These are phyloP conservation scores for Pneumocystis murina DNA, from an alignment of 1,139 yeast genomes.

Conservation along the genomic window DNA sequence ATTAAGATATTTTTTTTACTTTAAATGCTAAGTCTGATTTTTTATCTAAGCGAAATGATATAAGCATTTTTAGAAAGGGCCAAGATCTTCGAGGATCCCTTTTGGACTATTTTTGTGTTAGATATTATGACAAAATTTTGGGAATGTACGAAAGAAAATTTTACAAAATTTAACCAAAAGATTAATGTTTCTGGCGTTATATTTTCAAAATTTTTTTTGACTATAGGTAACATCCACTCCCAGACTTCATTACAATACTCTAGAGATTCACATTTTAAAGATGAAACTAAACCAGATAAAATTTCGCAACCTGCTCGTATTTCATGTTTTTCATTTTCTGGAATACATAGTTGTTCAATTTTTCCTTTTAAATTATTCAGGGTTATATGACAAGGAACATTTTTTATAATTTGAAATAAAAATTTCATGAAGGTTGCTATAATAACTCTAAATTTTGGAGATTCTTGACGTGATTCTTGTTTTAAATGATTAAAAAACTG, in stretches of 20 bases:
- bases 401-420: slow-evolving; percentile 6
- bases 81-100: slow-evolving; percentile 53
- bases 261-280: slow-evolving; percentile 16
- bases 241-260: slow-evolving; percentile 19
- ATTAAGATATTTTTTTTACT: not conserved
- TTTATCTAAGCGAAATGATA: slow-evolving; percentile 36
- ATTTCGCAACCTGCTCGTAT: slow-evolving; percentile 29
- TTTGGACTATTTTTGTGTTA: slow-evolving; percentile 4
- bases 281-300: slow-evolving; percentile 22
- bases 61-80: slow-evolving; percentile 34
- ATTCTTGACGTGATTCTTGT: slow-evolving; percentile 26
- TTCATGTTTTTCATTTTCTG: slow-evolving; percentile 23
- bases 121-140: slow-evolving; percentile 25
- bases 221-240: slow-evolving; percentile 36
- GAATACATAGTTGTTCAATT: slow-evolving; percentile 7
- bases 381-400: slow-evolving; percentile 8
- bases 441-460: slow-evolving; percentile 20
- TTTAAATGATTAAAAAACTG: slow-evolving; percentile 34
- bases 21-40: slow-evolving; percentile 50
- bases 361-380: slow-evolving; percentile 7
- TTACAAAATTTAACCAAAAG: slow-evolving; percentile 64
- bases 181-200: slow-evolving; percentile 61
- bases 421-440: slow-evolving; percentile 13
- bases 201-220: slow-evolving; percentile 42
- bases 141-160: slow-evolving; percentile 29